These are phyloP conservation scores for Mucor velutinosus DNA, from an alignment of 371 early-diverging fungal species.

Conservation along the genomic window DNA sequence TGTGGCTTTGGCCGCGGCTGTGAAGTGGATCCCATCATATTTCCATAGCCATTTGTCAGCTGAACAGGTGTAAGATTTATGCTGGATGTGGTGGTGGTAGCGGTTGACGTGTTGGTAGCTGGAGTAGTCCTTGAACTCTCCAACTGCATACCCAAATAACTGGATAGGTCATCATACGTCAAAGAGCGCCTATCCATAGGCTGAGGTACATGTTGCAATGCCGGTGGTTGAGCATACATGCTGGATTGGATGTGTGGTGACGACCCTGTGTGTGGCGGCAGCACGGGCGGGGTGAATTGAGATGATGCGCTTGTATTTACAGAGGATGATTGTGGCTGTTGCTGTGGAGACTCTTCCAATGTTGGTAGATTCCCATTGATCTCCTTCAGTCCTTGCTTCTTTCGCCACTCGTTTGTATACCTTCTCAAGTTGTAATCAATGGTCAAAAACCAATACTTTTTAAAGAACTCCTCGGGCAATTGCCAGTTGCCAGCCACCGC, in stretches of 20 bases:
- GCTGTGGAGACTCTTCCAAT: neutral
- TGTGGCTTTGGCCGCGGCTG: neutral
- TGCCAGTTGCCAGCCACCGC: conserved; percentile 59
- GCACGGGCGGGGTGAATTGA: neutral
- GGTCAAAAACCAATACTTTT: conserved; percentile 57
- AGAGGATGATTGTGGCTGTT: neutral
- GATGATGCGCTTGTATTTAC: neutral
- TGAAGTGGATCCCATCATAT: neutral
- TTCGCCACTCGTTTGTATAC: conserved; percentile 34
- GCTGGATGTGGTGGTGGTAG: neutral
- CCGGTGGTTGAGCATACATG: neutral
- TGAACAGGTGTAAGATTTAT: conserved; percentile 6
- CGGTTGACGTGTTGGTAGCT: neutral
- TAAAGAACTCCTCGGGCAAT: conserved; percentile 57
- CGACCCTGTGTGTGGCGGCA: neutral
- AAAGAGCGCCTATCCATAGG: neutral
- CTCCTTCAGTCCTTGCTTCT: conserved; percentile 32
- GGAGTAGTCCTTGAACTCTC: neutral
- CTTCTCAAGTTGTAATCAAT: conserved; percentile 45
- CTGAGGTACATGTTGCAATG: neutral
- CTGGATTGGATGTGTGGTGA: neutral
- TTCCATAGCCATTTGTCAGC: conserved; percentile 16
- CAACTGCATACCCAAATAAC: conserved; percentile 12
- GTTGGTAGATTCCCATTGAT: conserved; percentile 9
- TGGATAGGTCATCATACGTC: conserved; percentile 9